Evolutionary conservation across 1,139 yeast species (phyloP), one percentile per base, ranked within the genome.

Genomic region (Candida buenavistaensis): DNA sequence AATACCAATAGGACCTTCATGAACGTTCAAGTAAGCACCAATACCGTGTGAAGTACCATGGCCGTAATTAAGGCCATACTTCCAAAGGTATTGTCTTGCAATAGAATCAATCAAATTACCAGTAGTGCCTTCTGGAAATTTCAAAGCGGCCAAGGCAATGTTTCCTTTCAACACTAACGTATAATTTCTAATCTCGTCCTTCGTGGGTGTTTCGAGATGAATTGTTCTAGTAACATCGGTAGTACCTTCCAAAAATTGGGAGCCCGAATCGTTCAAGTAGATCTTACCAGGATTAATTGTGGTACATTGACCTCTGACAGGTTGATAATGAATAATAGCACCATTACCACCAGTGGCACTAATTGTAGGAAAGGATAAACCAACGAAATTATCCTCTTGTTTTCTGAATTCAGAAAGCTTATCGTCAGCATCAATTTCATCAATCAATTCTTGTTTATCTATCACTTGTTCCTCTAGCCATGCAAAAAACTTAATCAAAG

Each of bases 1-100:
- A 50, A 92, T 84, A 7, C 97, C 96, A 40, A 90, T 80, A 10
- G 98, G 98, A 3, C 96, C 96, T 56, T 94, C 97, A 57, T 94
- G 98, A 26, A 92, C 98, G 54, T 92, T 92, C 45, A 94, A 75
- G 55, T 70, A 92, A 1, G 95, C 72, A 3, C 97, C 98, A 34
- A 94, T 80, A n/a, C 98, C 98, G 59, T 94, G 99, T 2, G 97
- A 94, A 1, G 98, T 94, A 19, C 98, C 97, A 58, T 94, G 99
- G 36, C 84, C 80, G 61, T 92, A 94, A 61, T 94, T 97, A 37
- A 92, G 69, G 1, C 97, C 97, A 35, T 79, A 61, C 25, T 73
- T 63, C 98, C 98, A 92, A 49, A 94, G 68, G 55, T 59, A 77
- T 62, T 90, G 97, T 55, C 99, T 80, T 1, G 98, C 98, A 39